These are phyloP conservation scores for Elongisporangium anandrum DNA, from an alignment of 352 stramenopile genomes.

Conservation along the genomic window DNA sequence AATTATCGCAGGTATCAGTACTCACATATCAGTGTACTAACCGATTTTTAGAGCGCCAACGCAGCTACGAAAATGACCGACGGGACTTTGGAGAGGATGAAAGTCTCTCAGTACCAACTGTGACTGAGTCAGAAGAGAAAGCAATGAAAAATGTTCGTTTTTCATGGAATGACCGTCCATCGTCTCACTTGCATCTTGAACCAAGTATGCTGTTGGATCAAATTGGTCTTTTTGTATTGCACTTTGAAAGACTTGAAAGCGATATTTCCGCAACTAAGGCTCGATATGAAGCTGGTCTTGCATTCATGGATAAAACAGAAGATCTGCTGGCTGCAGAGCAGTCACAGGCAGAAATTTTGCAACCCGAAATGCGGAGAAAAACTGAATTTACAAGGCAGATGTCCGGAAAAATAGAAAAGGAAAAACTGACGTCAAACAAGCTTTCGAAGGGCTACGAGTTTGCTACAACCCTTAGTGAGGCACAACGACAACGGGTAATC, in stretches of 20 bases:
- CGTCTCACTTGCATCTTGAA: slow-evolving; percentile 22
- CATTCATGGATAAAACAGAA: slow-evolving; percentile 51
- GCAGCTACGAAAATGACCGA: neutral
- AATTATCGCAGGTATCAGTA: slow-evolving; percentile 35
- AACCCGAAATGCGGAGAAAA: slow-evolving; percentile 47
- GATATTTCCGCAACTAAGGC: slow-evolving; percentile 23
- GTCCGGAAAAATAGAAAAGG: slow-evolving; percentile 59
- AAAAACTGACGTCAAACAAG: slow-evolving; percentile 47
- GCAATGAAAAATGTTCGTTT: neutral
- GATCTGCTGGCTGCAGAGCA: slow-evolving; percentile 45
- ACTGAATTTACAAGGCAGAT: slow-evolving; percentile 38
- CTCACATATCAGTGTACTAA: slow-evolving; percentile 32
- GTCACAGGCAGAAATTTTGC: slow-evolving; percentile 36
- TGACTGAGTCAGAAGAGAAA: neutral
- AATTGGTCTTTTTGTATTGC: slow-evolving; percentile 31
- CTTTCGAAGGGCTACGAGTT: slow-evolving; percentile 40
- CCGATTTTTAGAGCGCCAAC: slow-evolving; percentile 8
- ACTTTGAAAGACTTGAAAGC: slow-evolving; percentile 21
- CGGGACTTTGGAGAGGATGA: neutral
- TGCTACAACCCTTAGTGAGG: slow-evolving; percentile 24
- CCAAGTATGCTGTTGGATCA: slow-evolving; percentile 56
- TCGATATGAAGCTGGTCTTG: slow-evolving; percentile 30
- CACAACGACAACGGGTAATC: slow-evolving; percentile 32
- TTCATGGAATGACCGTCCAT: slow-evolving; percentile 3
- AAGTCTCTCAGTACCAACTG: neutral